Conservation (phyloP, 257 asterid genomes). For the Knoxia roxburghii region DNA sequence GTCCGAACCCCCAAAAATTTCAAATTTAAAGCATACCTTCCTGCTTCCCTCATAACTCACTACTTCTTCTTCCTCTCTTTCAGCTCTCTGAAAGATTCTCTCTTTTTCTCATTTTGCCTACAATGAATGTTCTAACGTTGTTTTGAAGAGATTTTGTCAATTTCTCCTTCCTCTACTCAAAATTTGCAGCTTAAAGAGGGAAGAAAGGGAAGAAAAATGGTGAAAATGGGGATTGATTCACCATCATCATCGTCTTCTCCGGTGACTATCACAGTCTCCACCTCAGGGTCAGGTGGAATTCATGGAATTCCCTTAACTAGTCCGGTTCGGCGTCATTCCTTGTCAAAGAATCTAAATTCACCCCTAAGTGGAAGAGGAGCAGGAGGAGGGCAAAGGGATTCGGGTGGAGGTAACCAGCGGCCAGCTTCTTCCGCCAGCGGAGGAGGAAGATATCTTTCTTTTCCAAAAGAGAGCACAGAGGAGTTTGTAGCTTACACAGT, state of each 20-base stretch:
- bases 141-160: background rate
- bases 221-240: constrained; percentile 56
- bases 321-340: constrained; percentile 69
- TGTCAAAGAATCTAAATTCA: constrained; percentile 57
- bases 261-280: constrained; percentile 69
- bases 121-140: constrained; percentile 2
- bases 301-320: constrained; percentile 59
- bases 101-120: background rate
- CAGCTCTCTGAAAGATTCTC: background rate
- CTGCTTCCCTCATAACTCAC: background rate
- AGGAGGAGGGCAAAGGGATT: constrained; percentile 17
- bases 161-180: constrained; percentile 7
- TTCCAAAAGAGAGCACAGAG: constrained; percentile 64
- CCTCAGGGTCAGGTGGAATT: constrained; percentile 71
- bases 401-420: constrained; percentile 37
- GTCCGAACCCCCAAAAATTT: constrained; percentile 22
- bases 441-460: constrained; percentile 56
- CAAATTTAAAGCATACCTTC: constrained; percentile 32
- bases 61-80: constrained; percentile 8
- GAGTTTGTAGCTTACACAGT: constrained; percentile 85
- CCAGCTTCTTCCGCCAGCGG: constrained; percentile 32
- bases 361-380: constrained; percentile 35
- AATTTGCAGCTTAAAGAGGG: background rate
- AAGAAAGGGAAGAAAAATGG: constrained; percentile 21
- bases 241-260: constrained; percentile 64